phyloP scores from a whole-genome alignment of 2,329 filamentous ascomycete genomes.

The Fusarium graminum region DNA sequence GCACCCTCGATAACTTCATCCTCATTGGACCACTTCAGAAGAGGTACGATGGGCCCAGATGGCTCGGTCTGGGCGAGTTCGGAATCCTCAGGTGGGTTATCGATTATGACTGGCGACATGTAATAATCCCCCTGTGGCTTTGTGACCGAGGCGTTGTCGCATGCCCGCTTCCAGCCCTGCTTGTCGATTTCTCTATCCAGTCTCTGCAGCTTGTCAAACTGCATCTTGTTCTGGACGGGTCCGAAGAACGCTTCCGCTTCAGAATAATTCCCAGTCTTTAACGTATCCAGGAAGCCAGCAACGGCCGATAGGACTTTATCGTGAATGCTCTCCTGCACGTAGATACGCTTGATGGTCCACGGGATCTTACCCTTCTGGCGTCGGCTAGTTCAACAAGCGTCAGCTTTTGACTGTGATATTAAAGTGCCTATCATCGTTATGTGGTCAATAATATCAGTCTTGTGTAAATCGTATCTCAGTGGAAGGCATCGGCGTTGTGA shows the following conservation, averaged over 20 bases:
- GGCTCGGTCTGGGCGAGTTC: constrained; percentile 69
- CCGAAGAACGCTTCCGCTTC: constrained; percentile 61
- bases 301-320: not conserved
- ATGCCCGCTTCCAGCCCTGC: constrained; percentile 58
- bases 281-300: not conserved
- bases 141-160: constrained; percentile 41
- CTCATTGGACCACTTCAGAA: constrained; percentile 72
- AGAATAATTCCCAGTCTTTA: constrained; percentile 61
- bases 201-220: constrained; percentile 60
- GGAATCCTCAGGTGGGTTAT: constrained; percentile 69
- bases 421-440: not conserved
- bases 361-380: constrained; percentile 1
- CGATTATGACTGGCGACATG: constrained; percentile 69
- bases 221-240: constrained; percentile 71
- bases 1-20: constrained; percentile 69
- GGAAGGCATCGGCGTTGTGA: too few species aligned
- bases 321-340: constrained; percentile 9
- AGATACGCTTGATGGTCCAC: constrained; percentile 14
- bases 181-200: constrained; percentile 61
- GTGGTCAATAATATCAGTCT: too few species aligned
- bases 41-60: constrained; percentile 70
- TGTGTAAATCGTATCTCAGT: too few species aligned
- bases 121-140: constrained; percentile 63
- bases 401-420: too few species aligned
- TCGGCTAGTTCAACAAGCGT: too few species aligned